Evolutionary conservation across 495 filamentous ascomycete species (phyloP), one percentile per base, ranked within the genome.

Genomic region (Poronia punctata): DNA sequence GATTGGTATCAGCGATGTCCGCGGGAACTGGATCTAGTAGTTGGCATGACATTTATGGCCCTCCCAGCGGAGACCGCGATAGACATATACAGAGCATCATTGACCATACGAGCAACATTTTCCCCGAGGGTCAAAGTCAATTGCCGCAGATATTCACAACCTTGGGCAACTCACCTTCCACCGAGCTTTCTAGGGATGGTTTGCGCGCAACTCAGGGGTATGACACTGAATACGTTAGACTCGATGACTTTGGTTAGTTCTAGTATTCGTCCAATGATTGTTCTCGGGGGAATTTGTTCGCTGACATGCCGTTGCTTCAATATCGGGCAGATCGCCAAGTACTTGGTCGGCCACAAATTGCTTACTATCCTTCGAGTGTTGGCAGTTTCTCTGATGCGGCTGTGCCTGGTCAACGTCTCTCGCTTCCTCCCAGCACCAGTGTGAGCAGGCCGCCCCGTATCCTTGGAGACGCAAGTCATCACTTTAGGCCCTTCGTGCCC

Each of bases 181-280:
- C 42, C 34, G 34, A 35, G 18, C 9, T 23, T 8, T 43, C 38
- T 4, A 31, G 10, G 14, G 23, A 14, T 18, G 38, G 22, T 36
- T 27, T 37, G 9, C 7, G 24, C 14, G 19, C 9, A 6, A 18
- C 33, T 1, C 16, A 11, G 15, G 17, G 27, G 21, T 39, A n/a
- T 27, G 24, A 27, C 17, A 9, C 37, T 33, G 43, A 49, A 27
- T 38, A 32, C 12, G 19, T 39, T 18, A 52, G 41, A 0, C 38
- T 61, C 6, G 62, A 65, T 25, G 52, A 64, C 29, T 64, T 64
- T 29, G 60, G 62, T 64, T 43, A 44, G 58, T 15, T 29, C 15
- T 37, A 21, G 35, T 7, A 6, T 5, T 21, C 5, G 1, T 16
- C 23, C 1, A 14, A n/a, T 14, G 4, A 2, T 3, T 21, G 1